Conservation (phyloP, 1,284 basidiomycete genomes). For the Phlebopus sp. region DNA sequence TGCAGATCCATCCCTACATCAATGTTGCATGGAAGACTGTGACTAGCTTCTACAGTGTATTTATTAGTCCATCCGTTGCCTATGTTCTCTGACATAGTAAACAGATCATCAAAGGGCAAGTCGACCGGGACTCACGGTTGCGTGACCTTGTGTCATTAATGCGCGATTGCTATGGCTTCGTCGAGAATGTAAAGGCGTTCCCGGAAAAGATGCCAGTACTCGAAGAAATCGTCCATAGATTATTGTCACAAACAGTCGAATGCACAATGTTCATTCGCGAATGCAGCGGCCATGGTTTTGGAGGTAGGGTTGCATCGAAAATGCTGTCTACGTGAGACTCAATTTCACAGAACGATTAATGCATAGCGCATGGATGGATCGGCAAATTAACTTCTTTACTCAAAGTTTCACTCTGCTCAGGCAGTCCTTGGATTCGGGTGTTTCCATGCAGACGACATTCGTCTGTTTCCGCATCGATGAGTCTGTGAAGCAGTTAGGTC, state of each 20-base stretch:
- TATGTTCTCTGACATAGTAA: slow-evolving; percentile 9
- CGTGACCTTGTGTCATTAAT: slow-evolving; percentile 26
- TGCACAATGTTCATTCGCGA: slow-evolving; percentile 35
- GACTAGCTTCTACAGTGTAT: slow-evolving; percentile 28
- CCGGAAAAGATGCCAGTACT: slow-evolving; percentile 27
- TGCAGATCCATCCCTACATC: slow-evolving; percentile 24
- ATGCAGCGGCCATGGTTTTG: slow-evolving; percentile 31
- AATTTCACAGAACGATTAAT: slow-evolving; percentile 15
- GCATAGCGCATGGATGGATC: slow-evolving; percentile 19
- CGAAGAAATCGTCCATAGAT: slow-evolving; percentile 24
- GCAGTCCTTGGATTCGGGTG: slow-evolving; percentile 23
- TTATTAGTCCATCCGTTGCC: background rate
- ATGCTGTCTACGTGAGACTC: too few species aligned
- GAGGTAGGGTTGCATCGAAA: slow-evolving; percentile 14
- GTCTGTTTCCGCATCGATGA: slow-evolving; percentile 32
- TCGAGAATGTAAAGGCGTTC: slow-evolving; percentile 28
- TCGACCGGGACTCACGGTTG: slow-evolving; percentile 23
- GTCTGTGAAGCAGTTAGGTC: slow-evolving; percentile 24
- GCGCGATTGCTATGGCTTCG: slow-evolving; percentile 31
- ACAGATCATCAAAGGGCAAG: slow-evolving; percentile 29
- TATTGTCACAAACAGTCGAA: slow-evolving; percentile 33
- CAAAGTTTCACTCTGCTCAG: slow-evolving; percentile 26
- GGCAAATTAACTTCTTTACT: slow-evolving; percentile 19
- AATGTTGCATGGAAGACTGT: slow-evolving; percentile 26
- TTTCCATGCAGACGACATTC: slow-evolving; percentile 21